Evolutionary conservation across 371 early-diverging fungal species (phyloP).

Genomic region (Batkoa obscura): DNA sequence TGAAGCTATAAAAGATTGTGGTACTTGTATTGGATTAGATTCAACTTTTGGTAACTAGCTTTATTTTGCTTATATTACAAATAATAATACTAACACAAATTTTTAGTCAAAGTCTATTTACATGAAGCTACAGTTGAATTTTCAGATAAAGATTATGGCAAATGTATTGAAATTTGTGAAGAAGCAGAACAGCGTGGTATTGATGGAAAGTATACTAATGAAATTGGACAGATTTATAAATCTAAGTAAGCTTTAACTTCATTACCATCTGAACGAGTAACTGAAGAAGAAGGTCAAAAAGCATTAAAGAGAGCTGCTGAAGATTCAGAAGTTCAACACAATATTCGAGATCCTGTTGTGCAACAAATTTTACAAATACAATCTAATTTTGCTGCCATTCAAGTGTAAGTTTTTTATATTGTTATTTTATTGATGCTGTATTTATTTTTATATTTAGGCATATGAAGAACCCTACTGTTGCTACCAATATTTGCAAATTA

Average conservation of each 20-base stretch:
- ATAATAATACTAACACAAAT: no score
- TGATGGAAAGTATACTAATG: slow-evolving; percentile 61
- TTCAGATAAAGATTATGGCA: slow-evolving; percentile 69
- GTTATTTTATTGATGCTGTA: slow-evolving; percentile 7
- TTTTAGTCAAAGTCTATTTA: slow-evolving; percentile 75
- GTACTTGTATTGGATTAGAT: slow-evolving; percentile 71
- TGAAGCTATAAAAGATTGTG: slow-evolving; percentile 91
- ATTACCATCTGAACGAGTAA: slow-evolving; percentile 25
- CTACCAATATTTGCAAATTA: slow-evolving; percentile 84
- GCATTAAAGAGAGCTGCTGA: slow-evolving; percentile 60
- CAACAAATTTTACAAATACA: slow-evolving; percentile 93
- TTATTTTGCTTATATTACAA: background rate
- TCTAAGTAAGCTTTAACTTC: slow-evolving; percentile 46
- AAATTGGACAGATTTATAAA: slow-evolving; percentile 65
- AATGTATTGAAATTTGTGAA: slow-evolving; percentile 65
- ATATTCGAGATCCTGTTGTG: slow-evolving; percentile 89
- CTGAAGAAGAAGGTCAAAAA: slow-evolving; percentile 52
- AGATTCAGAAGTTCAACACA: slow-evolving; percentile 79
- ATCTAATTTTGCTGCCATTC: slow-evolving; percentile 76
- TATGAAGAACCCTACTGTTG: slow-evolving; percentile 84
- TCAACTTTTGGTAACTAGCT: slow-evolving; percentile 44
- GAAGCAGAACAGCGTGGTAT: slow-evolving; percentile 55
- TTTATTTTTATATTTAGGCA: slow-evolving; percentile 25
- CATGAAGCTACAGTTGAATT: slow-evolving; percentile 86
- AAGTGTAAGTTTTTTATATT: slow-evolving; percentile 23